Evolutionary conservation across 495 filamentous ascomycete genomes (phyloP).

Genomic region (Pyrenopolyporus hunteri): DNA sequence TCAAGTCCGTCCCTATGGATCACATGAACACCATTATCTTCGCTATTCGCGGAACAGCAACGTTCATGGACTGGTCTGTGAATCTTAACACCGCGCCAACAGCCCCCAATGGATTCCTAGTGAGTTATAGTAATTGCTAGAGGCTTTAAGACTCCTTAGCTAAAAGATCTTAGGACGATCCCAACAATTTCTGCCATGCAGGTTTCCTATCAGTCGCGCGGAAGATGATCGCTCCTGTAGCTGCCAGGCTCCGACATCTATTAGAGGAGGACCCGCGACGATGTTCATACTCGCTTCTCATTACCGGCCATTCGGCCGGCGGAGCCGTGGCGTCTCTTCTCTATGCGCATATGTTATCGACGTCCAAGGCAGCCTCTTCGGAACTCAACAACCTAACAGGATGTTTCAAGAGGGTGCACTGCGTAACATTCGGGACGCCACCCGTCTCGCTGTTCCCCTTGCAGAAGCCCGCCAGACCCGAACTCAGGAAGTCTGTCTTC

Average conservation of each 20-base stretch:
- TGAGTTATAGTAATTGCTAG: constrained; percentile 39
- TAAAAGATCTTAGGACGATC: constrained; percentile 62
- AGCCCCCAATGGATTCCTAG: constrained; percentile 67
- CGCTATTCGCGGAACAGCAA: constrained; percentile 78
- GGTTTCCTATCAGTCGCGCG: constrained; percentile 77
- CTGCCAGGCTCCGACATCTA: constrained; percentile 67
- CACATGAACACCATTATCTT: constrained; percentile 78
- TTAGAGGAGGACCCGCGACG: constrained; percentile 73
- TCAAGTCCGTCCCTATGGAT: constrained; percentile 77
- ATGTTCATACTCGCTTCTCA: constrained; percentile 70
- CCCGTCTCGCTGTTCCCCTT: constrained; percentile 75
- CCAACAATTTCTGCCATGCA: constrained; percentile 74
- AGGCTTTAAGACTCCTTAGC: background rate
- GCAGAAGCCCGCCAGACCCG: constrained; percentile 56
- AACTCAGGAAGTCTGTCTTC: constrained; percentile 69
- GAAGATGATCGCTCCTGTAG: constrained; percentile 75
- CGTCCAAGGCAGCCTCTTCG: constrained; percentile 56
- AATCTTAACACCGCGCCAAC: constrained; percentile 72
- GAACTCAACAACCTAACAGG: constrained; percentile 70
- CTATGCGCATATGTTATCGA: constrained; percentile 78
- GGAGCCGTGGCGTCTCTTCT: constrained; percentile 79
- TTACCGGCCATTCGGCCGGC: constrained; percentile 84
- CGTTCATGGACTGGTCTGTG: constrained; percentile 83
- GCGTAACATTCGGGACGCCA: constrained; percentile 81
- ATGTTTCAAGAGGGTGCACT: constrained; percentile 78